Conservation (phyloP, 2,329 filamentous ascomycete genomes). For the Aspergillus sp. region DNA sequence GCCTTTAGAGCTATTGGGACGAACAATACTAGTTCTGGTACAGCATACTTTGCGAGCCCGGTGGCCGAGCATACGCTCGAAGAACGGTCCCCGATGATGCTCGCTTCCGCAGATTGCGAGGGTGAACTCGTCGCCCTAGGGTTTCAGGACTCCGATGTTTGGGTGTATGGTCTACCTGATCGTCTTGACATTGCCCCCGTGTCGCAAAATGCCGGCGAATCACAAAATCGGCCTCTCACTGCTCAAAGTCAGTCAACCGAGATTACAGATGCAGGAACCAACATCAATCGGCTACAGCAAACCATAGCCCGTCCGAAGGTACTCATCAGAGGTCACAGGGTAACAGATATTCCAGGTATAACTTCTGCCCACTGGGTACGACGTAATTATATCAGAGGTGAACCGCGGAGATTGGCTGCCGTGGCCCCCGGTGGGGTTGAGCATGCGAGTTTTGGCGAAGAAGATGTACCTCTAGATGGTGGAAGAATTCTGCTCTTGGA, state of each 20-base stretch:
- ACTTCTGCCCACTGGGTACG: slow-evolving; percentile 72
- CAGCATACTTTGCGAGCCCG: slow-evolving; percentile 76
- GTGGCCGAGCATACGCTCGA: slow-evolving; percentile 44
- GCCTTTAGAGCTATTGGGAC: slow-evolving; percentile 75
- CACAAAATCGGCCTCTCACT: not conserved
- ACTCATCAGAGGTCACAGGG: slow-evolving; percentile 65
- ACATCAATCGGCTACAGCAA: slow-evolving; percentile 32
- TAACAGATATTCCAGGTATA: slow-evolving; percentile 65
- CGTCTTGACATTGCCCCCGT: slow-evolving; percentile 60
- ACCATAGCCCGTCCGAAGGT: slow-evolving; percentile 57
- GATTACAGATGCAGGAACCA: slow-evolving; percentile 17
- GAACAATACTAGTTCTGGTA: slow-evolving; percentile 72
- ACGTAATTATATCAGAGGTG: slow-evolving; percentile 52
- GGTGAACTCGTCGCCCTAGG: slow-evolving; percentile 73
- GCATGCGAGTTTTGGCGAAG: slow-evolving; percentile 63
- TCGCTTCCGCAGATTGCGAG: slow-evolving; percentile 66
- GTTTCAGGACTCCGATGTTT: slow-evolving; percentile 70
- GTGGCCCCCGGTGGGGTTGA: slow-evolving; percentile 69
- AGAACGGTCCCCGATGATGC: slow-evolving; percentile 66
- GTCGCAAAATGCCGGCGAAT: slow-evolving; percentile 27
- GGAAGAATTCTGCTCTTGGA: slow-evolving; percentile 72
- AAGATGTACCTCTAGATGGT: slow-evolving; percentile 75
- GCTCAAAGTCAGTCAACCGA: slow-evolving; percentile 4
- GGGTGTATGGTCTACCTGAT: slow-evolving; percentile 76
- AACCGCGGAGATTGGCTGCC: slow-evolving; percentile 59